Evolutionary conservation across 768 basidiomycete species (phyloP).

Genomic region (Leccinellum rugosiceps): DNA sequence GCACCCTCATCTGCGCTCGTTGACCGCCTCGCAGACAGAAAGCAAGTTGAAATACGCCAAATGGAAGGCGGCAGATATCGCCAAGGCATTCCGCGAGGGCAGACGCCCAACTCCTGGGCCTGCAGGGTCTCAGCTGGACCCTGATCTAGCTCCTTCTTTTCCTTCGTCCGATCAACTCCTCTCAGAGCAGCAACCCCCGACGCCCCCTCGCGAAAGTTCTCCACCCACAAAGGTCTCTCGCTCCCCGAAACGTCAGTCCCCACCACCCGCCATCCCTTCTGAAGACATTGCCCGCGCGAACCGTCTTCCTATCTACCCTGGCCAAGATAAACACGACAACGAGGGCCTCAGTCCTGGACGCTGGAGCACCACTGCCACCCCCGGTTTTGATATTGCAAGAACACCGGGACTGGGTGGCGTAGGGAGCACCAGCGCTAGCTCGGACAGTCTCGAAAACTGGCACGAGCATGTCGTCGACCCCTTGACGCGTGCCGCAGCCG

Average conservation of each 20-base stretch:
- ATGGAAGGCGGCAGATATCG: conserved; percentile 96
- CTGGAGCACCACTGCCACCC: conserved; percentile 79
- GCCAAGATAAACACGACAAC: conserved; percentile 29
- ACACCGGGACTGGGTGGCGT: conserved; percentile 19
- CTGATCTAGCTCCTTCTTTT: conserved; percentile 14
- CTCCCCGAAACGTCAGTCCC: conserved; percentile 32
- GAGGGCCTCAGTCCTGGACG: conserved; percentile 47
- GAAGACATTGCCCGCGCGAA: conserved; percentile 30
- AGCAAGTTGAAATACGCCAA: conserved; percentile 92
- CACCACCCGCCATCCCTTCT: conserved; percentile 31
- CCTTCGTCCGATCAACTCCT: conserved; percentile 13
- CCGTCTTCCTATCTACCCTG: conserved; percentile 21
- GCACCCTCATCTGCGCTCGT: not conserved
- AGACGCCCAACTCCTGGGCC: conserved; percentile 79
- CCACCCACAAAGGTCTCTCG: conserved; percentile 22
- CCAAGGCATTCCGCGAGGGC: conserved; percentile 94
- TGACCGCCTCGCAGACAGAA: conserved; percentile 51
- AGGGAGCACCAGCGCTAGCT: conserved; percentile 12
- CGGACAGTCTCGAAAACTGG: conserved; percentile 24
- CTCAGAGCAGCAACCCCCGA: conserved; percentile 14
- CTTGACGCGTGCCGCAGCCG: conserved; percentile 24
- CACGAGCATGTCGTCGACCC: conserved; percentile 30
- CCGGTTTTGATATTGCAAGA: conserved; percentile 44
- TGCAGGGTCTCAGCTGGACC: conserved; percentile 42
- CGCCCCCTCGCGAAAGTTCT: conserved; percentile 26